These are phyloP conservation scores for Balakata baccata DNA, from an alignment of 345 rosid genomes.

Conservation along the genomic window DNA sequence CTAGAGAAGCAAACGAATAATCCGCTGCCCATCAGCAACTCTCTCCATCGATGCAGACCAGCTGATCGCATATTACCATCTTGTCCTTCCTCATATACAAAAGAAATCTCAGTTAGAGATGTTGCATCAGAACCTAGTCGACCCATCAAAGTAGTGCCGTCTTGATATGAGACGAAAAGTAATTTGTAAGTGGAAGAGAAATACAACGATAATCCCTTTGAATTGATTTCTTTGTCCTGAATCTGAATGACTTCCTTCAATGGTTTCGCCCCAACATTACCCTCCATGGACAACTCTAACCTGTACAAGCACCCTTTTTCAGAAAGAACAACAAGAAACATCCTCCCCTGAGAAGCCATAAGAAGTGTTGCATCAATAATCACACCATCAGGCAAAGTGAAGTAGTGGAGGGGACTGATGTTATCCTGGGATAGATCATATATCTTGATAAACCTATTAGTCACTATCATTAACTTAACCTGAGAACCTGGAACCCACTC, in stretches of 20 bases:
- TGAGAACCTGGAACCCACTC: conserved; percentile 98
- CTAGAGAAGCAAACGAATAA: conserved; percentile 78
- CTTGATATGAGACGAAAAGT: conserved; percentile 77
- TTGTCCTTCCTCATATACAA: conserved; percentile 67
- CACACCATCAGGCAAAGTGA: conserved; percentile 73
- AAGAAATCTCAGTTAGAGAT: conserved; percentile 65
- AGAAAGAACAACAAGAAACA: conserved; percentile 83
- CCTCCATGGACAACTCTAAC: conserved; percentile 68
- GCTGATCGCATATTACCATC: conserved; percentile 67
- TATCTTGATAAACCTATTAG: conserved; percentile 88
- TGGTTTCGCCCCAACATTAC: conserved; percentile 81
- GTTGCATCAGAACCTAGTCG: conserved; percentile 63
- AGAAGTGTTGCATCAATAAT: conserved; percentile 85
- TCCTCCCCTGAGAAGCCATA: conserved; percentile 74
- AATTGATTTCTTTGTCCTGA: conserved; percentile 53
- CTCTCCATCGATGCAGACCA: conserved; percentile 90
- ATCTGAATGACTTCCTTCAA: conserved; percentile 70
- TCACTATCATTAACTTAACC: conserved; percentile 83
- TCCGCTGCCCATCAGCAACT: conserved; percentile 72
- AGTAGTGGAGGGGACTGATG: conserved; percentile 90
- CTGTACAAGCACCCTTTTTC: conserved; percentile 75
- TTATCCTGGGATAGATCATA: conserved; percentile 94
- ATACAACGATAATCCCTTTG: conserved; percentile 83
- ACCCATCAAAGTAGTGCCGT: conserved; percentile 80
- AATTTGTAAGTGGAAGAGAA: conserved; percentile 73